A percentile compares a stretch with the other conserved stretches of the same genome.
Conservation (phyloP, 1,284 basidiomycete genomes). For the Ustilago sp. region DNA sequence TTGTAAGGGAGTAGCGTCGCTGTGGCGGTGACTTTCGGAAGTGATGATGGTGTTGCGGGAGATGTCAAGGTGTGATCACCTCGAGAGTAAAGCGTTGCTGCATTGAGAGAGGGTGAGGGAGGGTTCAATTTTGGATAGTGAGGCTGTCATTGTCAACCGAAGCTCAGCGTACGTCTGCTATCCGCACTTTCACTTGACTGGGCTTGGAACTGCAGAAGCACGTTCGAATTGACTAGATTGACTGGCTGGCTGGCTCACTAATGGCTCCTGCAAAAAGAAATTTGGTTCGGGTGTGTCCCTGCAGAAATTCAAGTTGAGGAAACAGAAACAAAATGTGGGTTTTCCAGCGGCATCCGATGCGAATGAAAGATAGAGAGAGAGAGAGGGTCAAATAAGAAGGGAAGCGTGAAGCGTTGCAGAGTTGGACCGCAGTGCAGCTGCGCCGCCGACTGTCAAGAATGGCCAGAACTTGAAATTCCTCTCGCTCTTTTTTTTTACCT, state of each 20-base stretch:
- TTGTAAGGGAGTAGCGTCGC: background rate
- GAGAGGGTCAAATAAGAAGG: background rate
- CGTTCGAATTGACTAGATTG: background rate
- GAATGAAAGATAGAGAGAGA: conserved; percentile 2
- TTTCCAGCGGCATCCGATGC: background rate
- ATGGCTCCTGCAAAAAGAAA: background rate
- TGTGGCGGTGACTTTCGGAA: background rate
- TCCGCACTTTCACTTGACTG: conserved; percentile 2
- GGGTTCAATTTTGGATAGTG: conserved; percentile 1
- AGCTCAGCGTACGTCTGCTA: conserved; percentile 3
- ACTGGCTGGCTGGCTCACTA: conserved; percentile 5
- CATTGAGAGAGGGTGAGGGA: background rate
- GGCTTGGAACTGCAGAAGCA: background rate
- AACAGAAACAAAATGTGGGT: conserved; percentile 5
- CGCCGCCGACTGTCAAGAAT: conserved; percentile 17
- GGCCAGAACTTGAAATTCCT: conserved; percentile 14
- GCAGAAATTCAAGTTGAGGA: background rate
- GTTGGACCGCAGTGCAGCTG: conserved; percentile 12
- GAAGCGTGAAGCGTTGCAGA: background rate
- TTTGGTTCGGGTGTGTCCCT: conserved; percentile 6
- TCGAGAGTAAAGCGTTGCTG: background rate
- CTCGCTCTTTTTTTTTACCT: background rate
- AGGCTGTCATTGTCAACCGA: conserved; percentile 4
- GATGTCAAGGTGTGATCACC: background rate
- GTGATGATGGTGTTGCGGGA: background rate